phyloP scores from a whole-genome alignment of 2,329 filamentous ascomycete species.

The Penicillium sp. region DNA sequence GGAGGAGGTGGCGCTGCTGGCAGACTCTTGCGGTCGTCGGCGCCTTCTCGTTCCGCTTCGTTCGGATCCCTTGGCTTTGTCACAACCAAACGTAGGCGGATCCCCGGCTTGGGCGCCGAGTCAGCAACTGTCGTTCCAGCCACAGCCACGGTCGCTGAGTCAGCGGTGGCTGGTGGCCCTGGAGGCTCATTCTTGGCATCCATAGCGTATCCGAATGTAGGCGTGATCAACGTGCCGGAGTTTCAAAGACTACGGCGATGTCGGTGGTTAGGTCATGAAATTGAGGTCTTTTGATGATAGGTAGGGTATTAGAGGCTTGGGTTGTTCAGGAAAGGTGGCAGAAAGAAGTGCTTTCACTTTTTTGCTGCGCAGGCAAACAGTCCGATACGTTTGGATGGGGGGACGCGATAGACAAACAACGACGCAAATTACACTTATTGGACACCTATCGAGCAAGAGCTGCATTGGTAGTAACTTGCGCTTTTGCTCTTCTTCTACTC shows the following conservation, averaged over 20 bases:
- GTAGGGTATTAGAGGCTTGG: background rate
- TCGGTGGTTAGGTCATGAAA: background rate
- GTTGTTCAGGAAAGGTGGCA: background rate
- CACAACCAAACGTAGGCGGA: constrained; percentile 5
- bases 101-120: background rate
- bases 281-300: background rate
- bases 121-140: background rate
- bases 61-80: background rate
- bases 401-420: background rate
- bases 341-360: background rate
- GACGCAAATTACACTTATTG: too few species aligned
- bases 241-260: background rate
- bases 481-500: too few species aligned
- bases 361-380: background rate
- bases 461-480: too few species aligned
- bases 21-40: background rate
- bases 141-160: constrained; percentile 3
- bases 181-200: background rate
- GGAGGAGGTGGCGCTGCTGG: background rate
- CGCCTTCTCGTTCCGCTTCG: background rate
- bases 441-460: too few species aligned
- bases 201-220: background rate
- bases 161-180: background rate
- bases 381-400: background rate
- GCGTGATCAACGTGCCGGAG: background rate